Conservation (phyloP, 805 yeast genomes). For the Metschnikowia drakensbergensis region DNA sequence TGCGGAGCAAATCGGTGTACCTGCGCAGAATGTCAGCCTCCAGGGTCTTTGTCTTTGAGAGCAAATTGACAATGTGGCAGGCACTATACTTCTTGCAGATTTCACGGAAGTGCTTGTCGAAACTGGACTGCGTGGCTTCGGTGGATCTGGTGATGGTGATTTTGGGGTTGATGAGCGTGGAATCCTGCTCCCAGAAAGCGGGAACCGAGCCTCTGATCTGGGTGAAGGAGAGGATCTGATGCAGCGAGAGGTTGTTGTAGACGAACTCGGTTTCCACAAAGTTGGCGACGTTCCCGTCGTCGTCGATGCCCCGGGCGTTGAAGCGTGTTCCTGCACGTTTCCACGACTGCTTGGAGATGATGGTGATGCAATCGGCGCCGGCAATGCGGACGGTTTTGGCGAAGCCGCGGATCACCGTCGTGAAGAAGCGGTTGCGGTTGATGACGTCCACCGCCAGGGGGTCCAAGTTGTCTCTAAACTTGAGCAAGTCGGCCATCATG, state of each 20-base stretch:
- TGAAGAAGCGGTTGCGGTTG: constrained; percentile 76
- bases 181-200: constrained; percentile 96
- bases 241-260: constrained; percentile 43
- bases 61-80: constrained; percentile 81
- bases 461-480: constrained; percentile 69
- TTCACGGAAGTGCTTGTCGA: constrained; percentile 72
- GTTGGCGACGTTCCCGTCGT: constrained; percentile 21
- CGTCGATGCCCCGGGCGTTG: constrained; percentile 21
- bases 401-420: constrained; percentile 93
- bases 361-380: constrained; percentile 53
- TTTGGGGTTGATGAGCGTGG: constrained; percentile 85
- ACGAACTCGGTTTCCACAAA: constrained; percentile 66
- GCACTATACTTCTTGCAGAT: constrained; percentile 76
- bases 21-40: constrained; percentile 70
- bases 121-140: constrained; percentile 91
- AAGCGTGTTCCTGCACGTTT: constrained; percentile 35
- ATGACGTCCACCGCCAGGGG: constrained; percentile 53
- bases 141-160: constrained; percentile 81
- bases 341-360: constrained; percentile 95
- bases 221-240: constrained; percentile 65
- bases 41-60: constrained; percentile 68
- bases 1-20: constrained; percentile 54
- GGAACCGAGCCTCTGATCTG: constrained; percentile 97
- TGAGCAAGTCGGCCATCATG: constrained; percentile 77
- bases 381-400: constrained; percentile 66